Evolutionary conservation across 805 yeast genomes (phyloP).

Genomic region (Candida nitratophila): DNA sequence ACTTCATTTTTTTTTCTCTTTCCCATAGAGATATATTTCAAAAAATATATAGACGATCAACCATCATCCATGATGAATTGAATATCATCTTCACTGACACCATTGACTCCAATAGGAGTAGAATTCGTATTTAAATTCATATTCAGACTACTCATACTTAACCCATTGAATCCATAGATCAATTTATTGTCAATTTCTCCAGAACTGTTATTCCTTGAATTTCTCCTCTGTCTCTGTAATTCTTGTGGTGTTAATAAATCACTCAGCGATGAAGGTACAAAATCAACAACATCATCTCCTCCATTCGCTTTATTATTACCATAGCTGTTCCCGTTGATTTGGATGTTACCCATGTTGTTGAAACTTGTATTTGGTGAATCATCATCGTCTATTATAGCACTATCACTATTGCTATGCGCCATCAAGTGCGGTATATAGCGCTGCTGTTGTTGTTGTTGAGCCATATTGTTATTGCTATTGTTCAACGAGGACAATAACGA

Average conservation of each 20-base stretch:
- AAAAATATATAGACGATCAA: too few species aligned
- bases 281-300: constrained; percentile 53
- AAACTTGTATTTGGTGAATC: background rate
- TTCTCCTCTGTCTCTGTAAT: constrained; percentile 51
- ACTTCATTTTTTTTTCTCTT: too few species aligned
- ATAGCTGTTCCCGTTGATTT: background rate
- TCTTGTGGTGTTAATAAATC: constrained; percentile 82
- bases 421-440: background rate
- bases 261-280: constrained; percentile 73
- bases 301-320: background rate
- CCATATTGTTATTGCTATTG: background rate
- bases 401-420: background rate
- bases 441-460: background rate
- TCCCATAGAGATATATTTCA: too few species aligned
- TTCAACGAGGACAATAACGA: background rate
- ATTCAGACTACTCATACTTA: background rate
- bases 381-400: background rate
- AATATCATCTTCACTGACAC: constrained; percentile 23
- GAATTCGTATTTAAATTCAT: too few species aligned
- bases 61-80: constrained; percentile 29
- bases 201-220: background rate
- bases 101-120: constrained; percentile 4
- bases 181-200: background rate
- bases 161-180: background rate
- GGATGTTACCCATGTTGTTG: too few species aligned